Base-by-base conservation (phyloP, 2,329 filamentous ascomycete species). In the Pseudogymnoascus sp. region DNA sequence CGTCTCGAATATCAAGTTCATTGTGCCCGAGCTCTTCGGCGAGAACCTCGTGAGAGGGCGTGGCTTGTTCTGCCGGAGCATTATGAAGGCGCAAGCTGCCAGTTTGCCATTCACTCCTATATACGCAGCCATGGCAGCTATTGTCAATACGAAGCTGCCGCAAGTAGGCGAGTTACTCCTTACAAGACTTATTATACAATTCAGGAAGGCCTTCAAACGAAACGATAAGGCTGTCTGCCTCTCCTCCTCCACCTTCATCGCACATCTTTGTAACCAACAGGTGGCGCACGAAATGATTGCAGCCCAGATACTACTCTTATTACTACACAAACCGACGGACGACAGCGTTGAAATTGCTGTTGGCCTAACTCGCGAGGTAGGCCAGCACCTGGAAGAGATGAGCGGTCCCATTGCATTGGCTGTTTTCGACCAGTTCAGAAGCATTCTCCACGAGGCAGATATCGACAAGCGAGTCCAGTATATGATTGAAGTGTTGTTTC, bases 401-500 rank as follows among this genome's bases (percentile, higher is more conserved):
- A 96, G 91, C 73, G 84, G 87, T 1, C 84, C 90, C 10, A 96
- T 97, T 71, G 87, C 92, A 31, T 84, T 93, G 68, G 90, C 89
- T 23, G 91, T 99, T 6, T 99, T 96, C 73, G 95, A 99, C 72
- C 93, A 96, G 75, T 96, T 99, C 79, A 82, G 95, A 70, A 93
- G 89, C 70, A 97, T 97, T 67, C 80, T 99, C 7, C 93, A 99
- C 78, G 95, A 99, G 75, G 92, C 92, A 51, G 93, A 95, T 72
- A 96, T 99, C 74, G 93, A 97, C 73, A 97, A 96, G 81, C 85
- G 95, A 68, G 93, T 93, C n/a, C 95, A 99, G 77, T 99, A 97
- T 77, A 96, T 96, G 90, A 93, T 99, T 64, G 95, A 99, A 75
- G 95, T 97, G 5, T 78, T 99, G 47, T 99, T 99, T 75, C 93